Evolutionary conservation across 805 yeast genomes (phyloP).

Genomic region (Starmerella stigmatis): DNA sequence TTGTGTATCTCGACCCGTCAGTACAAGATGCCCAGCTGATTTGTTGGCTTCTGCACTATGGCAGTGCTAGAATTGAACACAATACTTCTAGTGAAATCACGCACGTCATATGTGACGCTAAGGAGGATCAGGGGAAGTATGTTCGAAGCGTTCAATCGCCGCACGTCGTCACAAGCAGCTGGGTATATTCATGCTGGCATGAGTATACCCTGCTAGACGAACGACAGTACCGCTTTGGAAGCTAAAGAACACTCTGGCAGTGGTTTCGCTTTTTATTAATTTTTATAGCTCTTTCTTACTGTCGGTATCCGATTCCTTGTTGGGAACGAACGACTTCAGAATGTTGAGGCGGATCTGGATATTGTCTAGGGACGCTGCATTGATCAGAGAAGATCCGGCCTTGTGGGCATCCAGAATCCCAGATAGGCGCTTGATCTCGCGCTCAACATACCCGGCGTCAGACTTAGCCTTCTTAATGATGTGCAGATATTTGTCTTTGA

Average conservation of each 20-base stretch:
- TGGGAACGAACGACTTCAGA: constrained; percentile 26
- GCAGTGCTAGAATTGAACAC: background rate
- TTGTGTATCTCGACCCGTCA: constrained; percentile 5
- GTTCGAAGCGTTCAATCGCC: constrained; percentile 1
- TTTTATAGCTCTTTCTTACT: constrained; percentile 26
- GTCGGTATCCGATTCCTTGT: constrained; percentile 25
- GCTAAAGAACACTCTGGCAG: background rate
- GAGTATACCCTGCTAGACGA: constrained; percentile 25
- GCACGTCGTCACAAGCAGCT: constrained; percentile 31
- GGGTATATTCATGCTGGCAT: constrained; percentile 34
- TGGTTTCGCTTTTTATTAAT: background rate
- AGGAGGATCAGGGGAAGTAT: background rate
- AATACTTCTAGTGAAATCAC: constrained; percentile 11
- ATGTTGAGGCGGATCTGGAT: constrained; percentile 45
- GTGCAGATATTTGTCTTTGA: constrained; percentile 25
- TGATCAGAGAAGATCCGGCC: constrained; percentile 28
- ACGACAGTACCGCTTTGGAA: constrained; percentile 1
- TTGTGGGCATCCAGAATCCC: constrained; percentile 30
- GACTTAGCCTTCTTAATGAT: constrained; percentile 26
- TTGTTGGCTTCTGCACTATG: background rate
- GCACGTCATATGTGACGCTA: constrained; percentile 9
- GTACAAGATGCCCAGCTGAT: background rate
- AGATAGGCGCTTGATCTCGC: constrained; percentile 40
- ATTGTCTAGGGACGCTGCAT: constrained; percentile 40
- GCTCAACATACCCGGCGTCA: constrained; percentile 33